A percentile compares a stretch with the other conserved stretches of the same genome.
phyloP scores from a whole-genome alignment of 2,329 filamentous ascomycete genomes.

The Colletotrichum orbiculare region DNA sequence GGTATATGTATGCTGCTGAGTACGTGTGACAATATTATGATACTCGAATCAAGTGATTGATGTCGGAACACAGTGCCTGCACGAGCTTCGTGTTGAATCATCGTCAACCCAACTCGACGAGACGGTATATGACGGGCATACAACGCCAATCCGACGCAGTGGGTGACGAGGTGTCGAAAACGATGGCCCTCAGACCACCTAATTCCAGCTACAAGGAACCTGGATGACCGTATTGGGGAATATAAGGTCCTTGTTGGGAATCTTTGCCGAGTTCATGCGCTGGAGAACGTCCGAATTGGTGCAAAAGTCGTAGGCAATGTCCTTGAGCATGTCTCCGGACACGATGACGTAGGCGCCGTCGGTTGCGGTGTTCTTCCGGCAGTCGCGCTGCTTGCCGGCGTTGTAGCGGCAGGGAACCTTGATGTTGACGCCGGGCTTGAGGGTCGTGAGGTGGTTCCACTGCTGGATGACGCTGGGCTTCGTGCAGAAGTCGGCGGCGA shows the following conservation, averaged over 20 bases:
- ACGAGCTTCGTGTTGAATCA: too few species aligned
- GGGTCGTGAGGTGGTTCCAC: conserved; percentile 1
- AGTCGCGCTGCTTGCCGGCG: conserved; percentile 1
- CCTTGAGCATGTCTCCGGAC: not conserved
- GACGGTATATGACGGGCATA: too few species aligned
- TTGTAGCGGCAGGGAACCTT: conserved; percentile 10
- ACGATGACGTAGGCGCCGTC: not conserved
- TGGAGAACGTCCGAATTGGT: conserved; percentile 5
- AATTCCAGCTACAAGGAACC: conserved; percentile 17
- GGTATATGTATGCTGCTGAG: too few species aligned
- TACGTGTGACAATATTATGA: too few species aligned
- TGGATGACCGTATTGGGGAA: conserved; percentile 1
- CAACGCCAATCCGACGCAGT: too few species aligned
- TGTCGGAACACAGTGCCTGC: too few species aligned
- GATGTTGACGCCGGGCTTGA: conserved; percentile 8
- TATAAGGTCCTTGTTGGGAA: not conserved
- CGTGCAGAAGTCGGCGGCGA: conserved; percentile 15
- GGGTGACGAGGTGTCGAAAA: too few species aligned
- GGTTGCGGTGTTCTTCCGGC: not conserved
- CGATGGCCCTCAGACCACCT: too few species aligned
- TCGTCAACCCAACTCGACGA: too few species aligned
- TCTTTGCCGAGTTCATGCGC: conserved; percentile 5
- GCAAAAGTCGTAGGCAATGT: conserved; percentile 5
- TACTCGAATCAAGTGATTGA: too few species aligned
- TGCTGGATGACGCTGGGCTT: not conserved